These are phyloP conservation scores for Moricandia arvensis DNA, from an alignment of 345 rosid genomes.

Conservation along the genomic window DNA sequence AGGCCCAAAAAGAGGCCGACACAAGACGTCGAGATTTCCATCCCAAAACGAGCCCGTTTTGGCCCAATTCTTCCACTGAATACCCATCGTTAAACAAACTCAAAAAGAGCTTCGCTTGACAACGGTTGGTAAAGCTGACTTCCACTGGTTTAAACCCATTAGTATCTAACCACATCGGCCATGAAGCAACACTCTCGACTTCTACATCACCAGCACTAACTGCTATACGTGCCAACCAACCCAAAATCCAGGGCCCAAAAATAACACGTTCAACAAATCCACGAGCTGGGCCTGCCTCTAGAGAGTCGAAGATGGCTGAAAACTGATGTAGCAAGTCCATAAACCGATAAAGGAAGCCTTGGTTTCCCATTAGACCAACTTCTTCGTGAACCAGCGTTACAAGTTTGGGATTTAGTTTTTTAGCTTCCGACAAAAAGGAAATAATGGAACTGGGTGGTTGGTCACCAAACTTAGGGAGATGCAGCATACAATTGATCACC, in stretches of 20 bases:
- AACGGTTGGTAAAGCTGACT: constrained; percentile 76
- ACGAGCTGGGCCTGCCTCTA: constrained; percentile 67
- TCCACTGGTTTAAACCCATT: constrained; percentile 47
- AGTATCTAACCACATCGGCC: constrained; percentile 53
- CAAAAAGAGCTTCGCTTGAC: constrained; percentile 77
- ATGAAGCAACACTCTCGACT: constrained; percentile 35
- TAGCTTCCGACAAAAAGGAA: constrained; percentile 62
- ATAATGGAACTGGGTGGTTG: constrained; percentile 56
- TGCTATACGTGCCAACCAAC: constrained; percentile 55
- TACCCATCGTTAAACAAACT: constrained; percentile 80
- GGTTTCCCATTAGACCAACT: constrained; percentile 47
- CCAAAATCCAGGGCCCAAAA: constrained; percentile 62
- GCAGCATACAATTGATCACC: constrained; percentile 74
- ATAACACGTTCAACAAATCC: constrained; percentile 68
- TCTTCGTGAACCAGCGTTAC: constrained; percentile 74
- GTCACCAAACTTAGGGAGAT: constrained; percentile 63
- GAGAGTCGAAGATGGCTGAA: constrained; percentile 79
- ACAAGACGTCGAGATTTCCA: constrained; percentile 85
- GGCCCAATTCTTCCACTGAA: constrained; percentile 60
- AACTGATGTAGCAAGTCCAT: constrained; percentile 83
- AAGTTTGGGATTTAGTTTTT: constrained; percentile 53
- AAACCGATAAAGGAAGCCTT: constrained; percentile 63
- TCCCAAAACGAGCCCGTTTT: constrained; percentile 63
- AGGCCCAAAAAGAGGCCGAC: constrained; percentile 77
- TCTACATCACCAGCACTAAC: constrained; percentile 33